phyloP scores from a whole-genome alignment of 1,284 basidiomycete genomes.

The Ustilago trichophora region DNA sequence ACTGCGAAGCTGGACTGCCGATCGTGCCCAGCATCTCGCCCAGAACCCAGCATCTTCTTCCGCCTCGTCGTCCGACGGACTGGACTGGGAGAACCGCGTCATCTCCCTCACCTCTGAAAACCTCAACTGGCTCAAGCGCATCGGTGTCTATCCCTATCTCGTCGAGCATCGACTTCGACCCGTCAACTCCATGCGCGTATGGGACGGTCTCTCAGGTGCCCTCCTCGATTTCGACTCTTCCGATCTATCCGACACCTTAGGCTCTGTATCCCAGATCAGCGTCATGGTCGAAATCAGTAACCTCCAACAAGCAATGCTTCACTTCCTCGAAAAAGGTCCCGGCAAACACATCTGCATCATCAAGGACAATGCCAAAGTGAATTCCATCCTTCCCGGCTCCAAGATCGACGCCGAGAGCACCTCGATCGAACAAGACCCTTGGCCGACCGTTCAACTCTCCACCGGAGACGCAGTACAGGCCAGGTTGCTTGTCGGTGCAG shows the following conservation, averaged over 20 bases:
- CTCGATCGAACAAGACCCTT: conserved; percentile 60
- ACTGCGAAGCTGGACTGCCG: conserved; percentile 39
- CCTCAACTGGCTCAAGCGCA: conserved; percentile 56
- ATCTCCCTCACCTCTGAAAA: conserved; percentile 62
- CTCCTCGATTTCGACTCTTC: conserved; percentile 57
- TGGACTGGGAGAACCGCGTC: conserved; percentile 64
- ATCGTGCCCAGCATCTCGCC: conserved; percentile 18
- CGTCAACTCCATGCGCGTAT: conserved; percentile 61
- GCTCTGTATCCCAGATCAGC: conserved; percentile 40
- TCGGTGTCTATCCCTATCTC: conserved; percentile 55
- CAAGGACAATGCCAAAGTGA: conserved; percentile 77
- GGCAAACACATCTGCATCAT: conserved; percentile 67
- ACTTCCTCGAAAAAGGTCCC: conserved; percentile 41
- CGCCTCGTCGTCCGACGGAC: conserved; percentile 32
- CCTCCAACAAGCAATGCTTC: conserved; percentile 62
- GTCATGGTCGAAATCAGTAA: conserved; percentile 64
- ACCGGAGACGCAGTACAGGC: conserved; percentile 12
- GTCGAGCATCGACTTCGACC: conserved; percentile 47
- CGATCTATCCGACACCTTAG: conserved; percentile 11
- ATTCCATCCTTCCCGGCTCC: conserved; percentile 70
- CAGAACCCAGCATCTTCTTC: background rate
- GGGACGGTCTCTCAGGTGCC: conserved; percentile 62
- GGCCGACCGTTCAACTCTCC: conserved; percentile 33
- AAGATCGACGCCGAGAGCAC: conserved; percentile 45
- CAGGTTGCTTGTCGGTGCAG: conserved; percentile 82